Base-by-base conservation (phyloP, 768 basidiomycete genomes). In the Lactarius deliciosus region DNA sequence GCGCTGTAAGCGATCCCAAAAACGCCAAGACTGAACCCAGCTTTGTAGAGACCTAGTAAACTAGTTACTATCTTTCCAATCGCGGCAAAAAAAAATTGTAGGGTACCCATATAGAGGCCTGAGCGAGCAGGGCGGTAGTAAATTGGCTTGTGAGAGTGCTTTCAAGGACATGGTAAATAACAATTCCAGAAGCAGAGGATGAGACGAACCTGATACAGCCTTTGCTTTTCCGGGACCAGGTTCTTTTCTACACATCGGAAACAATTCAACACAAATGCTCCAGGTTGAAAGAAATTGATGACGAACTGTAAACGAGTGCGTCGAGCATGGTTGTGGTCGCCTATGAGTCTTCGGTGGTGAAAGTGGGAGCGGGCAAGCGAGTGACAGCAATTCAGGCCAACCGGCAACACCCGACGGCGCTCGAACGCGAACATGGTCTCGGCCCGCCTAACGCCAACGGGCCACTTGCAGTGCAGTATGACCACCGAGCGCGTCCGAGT, bases 401-500 rank as follows among this genome's bases (percentile, higher is more conserved):
- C 71, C 65, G 66, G 66, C 69, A 63, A 43, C 72, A 74, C 72
- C 76, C 78, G 80, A 76, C 70, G 70, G 77, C 77, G 68, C 69
- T 55, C 68, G 65, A 69, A n/a, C 25, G 9, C 10, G 66, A 69
- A n/a, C 25, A 4, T 4, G 28, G 36, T 20, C 22, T 28, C 10
- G 36, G 30, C 1, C 43, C 61, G 61, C 57, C 61, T 57, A 56
- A 50, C 38, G 28, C 32, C 18, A 15, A 22, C 40, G 13, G 10
- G 20, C 63, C 76, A 36, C 36, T 28, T 28, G 25, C 25, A 28
- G 25, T 38, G 36, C 36, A 83, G 82, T 80, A 77, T 81, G 75
- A 81, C 79, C 81, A 81, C 79, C 77, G 90, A 91, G 73, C 89
- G 90, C 75, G 85, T 91, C 73, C 89, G 91, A 71, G 87, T 91